A percentile compares a stretch with the other conserved stretches of the same genome.
phyloP scores from a whole-genome alignment of 805 yeast genomes.

The Ogataea paraovalis region DNA sequence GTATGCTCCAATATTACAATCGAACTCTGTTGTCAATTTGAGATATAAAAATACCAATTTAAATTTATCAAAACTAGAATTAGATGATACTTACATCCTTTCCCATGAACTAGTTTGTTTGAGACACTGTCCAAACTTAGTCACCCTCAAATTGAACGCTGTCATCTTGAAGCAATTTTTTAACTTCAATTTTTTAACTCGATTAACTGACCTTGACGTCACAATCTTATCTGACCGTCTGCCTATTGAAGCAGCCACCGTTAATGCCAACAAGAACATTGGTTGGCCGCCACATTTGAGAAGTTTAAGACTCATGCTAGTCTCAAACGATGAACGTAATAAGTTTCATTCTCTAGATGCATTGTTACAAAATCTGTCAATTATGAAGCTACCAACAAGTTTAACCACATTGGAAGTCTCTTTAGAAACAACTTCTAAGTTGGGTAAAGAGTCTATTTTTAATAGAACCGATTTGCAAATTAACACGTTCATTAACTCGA shows the following conservation, averaged over 20 bases:
- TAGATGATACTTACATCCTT: conserved; percentile 1
- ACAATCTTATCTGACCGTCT: conserved; percentile 7
- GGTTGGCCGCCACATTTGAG: conserved; percentile 9
- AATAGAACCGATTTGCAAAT: conserved; percentile 5
- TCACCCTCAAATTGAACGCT: background rate
- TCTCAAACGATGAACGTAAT: conserved; percentile 11
- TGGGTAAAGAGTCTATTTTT: conserved; percentile 11
- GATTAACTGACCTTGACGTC: conserved; percentile 1
- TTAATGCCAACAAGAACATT: background rate
- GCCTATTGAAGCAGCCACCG: background rate
- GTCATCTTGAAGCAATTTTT: conserved; percentile 4
- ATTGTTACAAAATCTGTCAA: conserved; percentile 4
- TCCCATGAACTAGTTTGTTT: conserved; percentile 5
- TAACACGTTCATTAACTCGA: conserved; percentile 2
- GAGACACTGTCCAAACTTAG: conserved; percentile 3
- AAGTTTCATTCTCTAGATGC: conserved; percentile 5
- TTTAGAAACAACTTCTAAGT: conserved; percentile 8
- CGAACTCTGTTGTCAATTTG: background rate
- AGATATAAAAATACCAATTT: background rate
- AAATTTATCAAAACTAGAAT: background rate
- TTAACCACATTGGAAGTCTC: conserved; percentile 1
- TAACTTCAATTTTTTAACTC: background rate
- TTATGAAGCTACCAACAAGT: conserved; percentile 3
- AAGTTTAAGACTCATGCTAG: background rate
- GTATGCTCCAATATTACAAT: conserved; percentile 1